Base-by-base conservation (phyloP, 768 basidiomycete species). In the Scleroderma citrinum region DNA sequence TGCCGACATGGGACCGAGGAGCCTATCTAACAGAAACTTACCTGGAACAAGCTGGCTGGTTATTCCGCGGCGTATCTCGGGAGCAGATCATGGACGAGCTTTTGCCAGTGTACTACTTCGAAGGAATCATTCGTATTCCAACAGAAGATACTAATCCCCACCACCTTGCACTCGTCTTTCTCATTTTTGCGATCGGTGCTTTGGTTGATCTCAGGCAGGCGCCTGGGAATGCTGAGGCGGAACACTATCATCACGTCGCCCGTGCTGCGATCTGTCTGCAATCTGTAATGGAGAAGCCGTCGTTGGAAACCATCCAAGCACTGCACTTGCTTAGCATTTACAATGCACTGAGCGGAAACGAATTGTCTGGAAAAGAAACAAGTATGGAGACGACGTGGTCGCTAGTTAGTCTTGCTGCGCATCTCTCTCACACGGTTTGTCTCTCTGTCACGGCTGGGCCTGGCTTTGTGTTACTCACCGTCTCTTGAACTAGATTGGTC, bases 371-470 rank as follows among this genome's bases (percentile, higher is more conserved):
- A 47, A 74, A 72, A 46, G 83, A 87, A 61, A 80, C 80, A 3
- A 82, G 78, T 51, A 85, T 80, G 82, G 83, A 85, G 68, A 78
- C 78, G 67, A 80, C 83, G 17, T 85, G 84, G 84, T 77, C 75
- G 12, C 63, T 85, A 39, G 71, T 83, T 34, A 80, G 78, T 11
- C 68, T 86, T n/a, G 81, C 81, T 1, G 73, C 78, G 12, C 81
- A 86, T 68, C 59, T 86, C 35, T 74, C 81, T 48, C 81, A 83
- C 66, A 78, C 81, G 10, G 82, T 85, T 58, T 47, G 81, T 71
- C 30, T 46, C 38, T 51, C 23, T 44, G 53, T 48, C 26, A 29
- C 8, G 26, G 8, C 26, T 8, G 26, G 10, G 82, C 84, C 59
- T 47, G 80, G 71, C 30, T 46, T 40, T 51, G 24, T 44, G 54